Percentiles rank a stretch among this genome's conserved stretches.
These are phyloP conservation scores for Udeniomyces megalosporus DNA, from an alignment of 768 basidiomycete genomes.

Conservation along the genomic window DNA sequence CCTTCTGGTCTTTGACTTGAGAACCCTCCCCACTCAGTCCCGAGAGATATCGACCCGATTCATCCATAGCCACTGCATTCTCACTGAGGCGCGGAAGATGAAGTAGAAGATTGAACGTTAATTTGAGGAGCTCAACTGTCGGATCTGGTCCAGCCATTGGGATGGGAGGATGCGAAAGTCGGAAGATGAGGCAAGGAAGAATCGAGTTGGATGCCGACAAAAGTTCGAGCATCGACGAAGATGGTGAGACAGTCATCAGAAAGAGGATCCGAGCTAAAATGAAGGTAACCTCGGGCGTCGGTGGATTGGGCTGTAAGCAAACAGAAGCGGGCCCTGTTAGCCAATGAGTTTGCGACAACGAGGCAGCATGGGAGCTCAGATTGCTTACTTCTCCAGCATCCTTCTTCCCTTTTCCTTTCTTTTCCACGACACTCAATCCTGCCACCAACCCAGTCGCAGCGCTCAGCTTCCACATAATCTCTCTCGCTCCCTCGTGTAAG, in stretches of 20 bases:
- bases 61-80: neutral
- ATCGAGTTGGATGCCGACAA: neutral
- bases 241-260: conserved; percentile 16
- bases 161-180: conserved; percentile 28
- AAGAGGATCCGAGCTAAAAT: conserved; percentile 20
- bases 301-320: neutral
- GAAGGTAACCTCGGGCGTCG: conserved; percentile 16
- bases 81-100: conserved; percentile 29
- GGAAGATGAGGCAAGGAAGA: conserved; percentile 13
- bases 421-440: conserved; percentile 11
- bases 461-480: conserved; percentile 15
- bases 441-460: conserved; percentile 10
- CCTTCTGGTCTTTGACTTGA: conserved; percentile 19
- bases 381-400: conserved; percentile 1
- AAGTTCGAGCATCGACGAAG: conserved; percentile 1
- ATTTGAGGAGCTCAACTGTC: conserved; percentile 65
- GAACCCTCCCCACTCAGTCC: conserved; percentile 17
- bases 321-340: neutral
- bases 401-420: neutral
- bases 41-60: neutral
- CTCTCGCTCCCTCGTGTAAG: conserved; percentile 17
- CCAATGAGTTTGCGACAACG: neutral
- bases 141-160: conserved; percentile 50
- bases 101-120: conserved; percentile 60
- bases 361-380: neutral